Percentiles rank a stretch among this genome's conserved stretches.
Conservation (phyloP, 306 rosid species). For the Castanospermum australe region DNA sequence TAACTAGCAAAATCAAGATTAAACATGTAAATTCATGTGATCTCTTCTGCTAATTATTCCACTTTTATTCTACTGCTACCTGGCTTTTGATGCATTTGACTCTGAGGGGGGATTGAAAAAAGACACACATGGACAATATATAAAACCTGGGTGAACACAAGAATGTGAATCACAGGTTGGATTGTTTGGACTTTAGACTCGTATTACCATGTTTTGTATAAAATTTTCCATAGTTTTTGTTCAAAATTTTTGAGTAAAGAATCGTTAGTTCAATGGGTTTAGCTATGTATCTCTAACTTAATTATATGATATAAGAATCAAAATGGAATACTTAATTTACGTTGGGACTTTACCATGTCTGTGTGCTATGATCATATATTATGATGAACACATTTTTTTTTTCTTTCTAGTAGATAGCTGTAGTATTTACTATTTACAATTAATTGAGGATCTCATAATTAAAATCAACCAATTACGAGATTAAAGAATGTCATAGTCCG, state of each 20-base stretch:
- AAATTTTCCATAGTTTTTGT: background rate
- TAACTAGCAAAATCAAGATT: constrained; percentile 25
- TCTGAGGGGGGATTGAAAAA: background rate
- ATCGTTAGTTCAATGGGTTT: background rate
- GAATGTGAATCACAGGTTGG: background rate
- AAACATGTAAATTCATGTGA: constrained; percentile 13
- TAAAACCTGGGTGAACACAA: background rate
- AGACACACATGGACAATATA: background rate
- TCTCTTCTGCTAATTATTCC: background rate
- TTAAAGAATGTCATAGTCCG: background rate
- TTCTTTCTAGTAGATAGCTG: background rate
- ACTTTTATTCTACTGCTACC: background rate
- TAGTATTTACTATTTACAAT: background rate
- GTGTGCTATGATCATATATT: too few relatives aligned
- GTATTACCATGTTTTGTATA: background rate
- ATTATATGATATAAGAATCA: too few relatives aligned
- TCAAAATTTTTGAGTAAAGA: background rate
- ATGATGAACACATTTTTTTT: too few relatives aligned
- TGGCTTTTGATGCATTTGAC: constrained; percentile 33
- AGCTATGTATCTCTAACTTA: background rate
- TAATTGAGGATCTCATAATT: background rate
- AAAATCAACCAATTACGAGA: background rate
- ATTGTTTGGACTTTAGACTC: constrained; percentile 13
- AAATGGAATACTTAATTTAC: background rate
- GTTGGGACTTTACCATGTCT: too few relatives aligned